Evolutionary conservation across 352 stramenopile genomes (phyloP), one percentile per base, ranked within the genome.

Genomic region (Phytopythium cucurbitacearum): DNA sequence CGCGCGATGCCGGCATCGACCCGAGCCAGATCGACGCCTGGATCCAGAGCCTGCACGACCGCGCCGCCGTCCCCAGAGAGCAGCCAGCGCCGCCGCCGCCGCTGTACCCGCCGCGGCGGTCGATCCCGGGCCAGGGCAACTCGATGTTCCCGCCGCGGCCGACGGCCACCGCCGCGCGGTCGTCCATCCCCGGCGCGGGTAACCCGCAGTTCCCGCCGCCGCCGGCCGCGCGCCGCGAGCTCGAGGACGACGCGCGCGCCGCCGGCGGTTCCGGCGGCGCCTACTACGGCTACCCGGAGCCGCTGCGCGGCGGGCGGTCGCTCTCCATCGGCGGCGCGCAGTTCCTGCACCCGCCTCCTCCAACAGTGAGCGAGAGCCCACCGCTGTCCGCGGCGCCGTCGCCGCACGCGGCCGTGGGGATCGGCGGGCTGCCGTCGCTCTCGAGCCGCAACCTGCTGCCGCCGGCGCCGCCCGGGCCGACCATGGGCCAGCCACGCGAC

Each of bases 21-120:
- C 71, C 91, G 12, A 75, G 79, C 48, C 84, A 94, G 66, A 80
- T 92, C 33, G 84, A 94, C 54, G 70, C 79, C n/a, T 94, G 81
- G 84, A 83, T 94, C 50, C 83, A 83, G 54, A 91, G 69, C 65
- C 80, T 88, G 55, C 74, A 81, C 38, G 80, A 89, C 33, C 84
- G 83, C 54, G 73, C 77, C 39, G 67, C 67, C 7, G 65, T 41
- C 16, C 34, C 48, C 8, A 10, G 51, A 0, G 40, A 48, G 3
- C 50, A 50, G 39, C 52, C 67, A 8, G 59, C 51, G 45, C 21
- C 52, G 28, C 21, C 48, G 15, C 51, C 12, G n/a, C 57, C 46
- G 11, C 46, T 45, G 32, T 15, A 28, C 15, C 54, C 1, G 21
- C 21, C 21, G 21, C 40, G 16, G 5, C 36, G 43, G 7, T 52